Conservation (phyloP, 1,284 basidiomycete species). For the Wallemia mellicola region DNA sequence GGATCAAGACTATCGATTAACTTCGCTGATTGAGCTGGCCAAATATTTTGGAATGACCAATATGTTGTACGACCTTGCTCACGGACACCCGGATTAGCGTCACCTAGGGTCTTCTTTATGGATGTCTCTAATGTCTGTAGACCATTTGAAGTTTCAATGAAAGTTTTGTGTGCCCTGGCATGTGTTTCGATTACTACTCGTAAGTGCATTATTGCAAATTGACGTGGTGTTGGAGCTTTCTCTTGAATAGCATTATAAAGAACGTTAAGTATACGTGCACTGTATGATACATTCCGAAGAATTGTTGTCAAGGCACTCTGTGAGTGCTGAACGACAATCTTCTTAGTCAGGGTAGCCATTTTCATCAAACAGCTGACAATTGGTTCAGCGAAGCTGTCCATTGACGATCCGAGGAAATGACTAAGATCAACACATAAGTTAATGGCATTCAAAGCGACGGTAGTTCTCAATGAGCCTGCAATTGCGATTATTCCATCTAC, state of each 20-base stretch:
- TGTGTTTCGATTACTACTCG: constrained; percentile 13
- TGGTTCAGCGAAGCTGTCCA: constrained; percentile 48
- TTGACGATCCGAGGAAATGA: constrained; percentile 29
- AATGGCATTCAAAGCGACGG: constrained; percentile 52
- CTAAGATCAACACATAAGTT: constrained; percentile 49
- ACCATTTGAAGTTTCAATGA: constrained; percentile 21
- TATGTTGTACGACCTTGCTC: constrained; percentile 43
- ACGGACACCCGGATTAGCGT: constrained; percentile 49
- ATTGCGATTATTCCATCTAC: background rate
- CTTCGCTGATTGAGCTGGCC: constrained; percentile 32
- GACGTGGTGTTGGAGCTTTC: constrained; percentile 53
- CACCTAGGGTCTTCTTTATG: constrained; percentile 38
- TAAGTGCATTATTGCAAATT: constrained; percentile 22
- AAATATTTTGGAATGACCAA: constrained; percentile 49
- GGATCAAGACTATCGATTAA: constrained; percentile 42
- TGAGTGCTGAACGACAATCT: constrained; percentile 58
- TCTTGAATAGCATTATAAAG: constrained; percentile 48
- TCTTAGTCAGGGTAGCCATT: constrained; percentile 87
- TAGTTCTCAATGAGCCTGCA: constrained; percentile 48
- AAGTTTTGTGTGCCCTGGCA: constrained; percentile 7
- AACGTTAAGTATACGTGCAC: constrained; percentile 36
- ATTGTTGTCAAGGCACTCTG: constrained; percentile 41
- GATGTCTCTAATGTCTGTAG: constrained; percentile 38
- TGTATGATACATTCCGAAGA: constrained; percentile 36
- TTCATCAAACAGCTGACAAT: constrained; percentile 44